Percentiles rank a stretch among this genome's conserved stretches.
Evolutionary conservation across 1,284 basidiomycete genomes (phyloP).

Genomic region (Ceratobasidium sp.): DNA sequence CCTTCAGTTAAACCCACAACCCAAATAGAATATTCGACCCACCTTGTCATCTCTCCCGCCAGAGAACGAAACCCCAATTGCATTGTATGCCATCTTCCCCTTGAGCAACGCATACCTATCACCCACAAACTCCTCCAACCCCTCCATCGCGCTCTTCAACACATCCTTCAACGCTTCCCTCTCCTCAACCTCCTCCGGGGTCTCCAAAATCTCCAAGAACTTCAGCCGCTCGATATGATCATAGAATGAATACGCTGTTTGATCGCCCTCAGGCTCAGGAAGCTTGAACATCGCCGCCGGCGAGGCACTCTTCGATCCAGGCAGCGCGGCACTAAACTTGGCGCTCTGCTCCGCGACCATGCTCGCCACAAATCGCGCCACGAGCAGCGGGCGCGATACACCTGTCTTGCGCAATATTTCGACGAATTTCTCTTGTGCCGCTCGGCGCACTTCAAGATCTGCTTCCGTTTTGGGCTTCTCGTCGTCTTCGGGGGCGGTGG

Average conservation of each 20-base stretch:
- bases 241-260: slow-evolving; percentile 67
- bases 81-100: slow-evolving; percentile 79
- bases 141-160: slow-evolving; percentile 67
- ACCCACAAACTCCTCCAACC: slow-evolving; percentile 73
- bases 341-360: slow-evolving; percentile 72
- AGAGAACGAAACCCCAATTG: slow-evolving; percentile 71
- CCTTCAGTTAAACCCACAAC: neutral
- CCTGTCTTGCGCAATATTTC: slow-evolving; percentile 64
- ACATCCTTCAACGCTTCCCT: slow-evolving; percentile 64
- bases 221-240: slow-evolving; percentile 80
- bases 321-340: slow-evolving; percentile 59
- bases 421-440: slow-evolving; percentile 65
- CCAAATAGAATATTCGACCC: too few species aligned
- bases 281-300: slow-evolving; percentile 53
- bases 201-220: slow-evolving; percentile 64
- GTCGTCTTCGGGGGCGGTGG: slow-evolving; percentile 59
- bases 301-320: slow-evolving; percentile 46
- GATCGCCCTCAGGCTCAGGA: slow-evolving; percentile 52
- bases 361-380: slow-evolving; percentile 74
- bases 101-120: slow-evolving; percentile 68
- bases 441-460: slow-evolving; percentile 58
- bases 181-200: slow-evolving; percentile 59
- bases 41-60: slow-evolving; percentile 78
- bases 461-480: slow-evolving; percentile 51
- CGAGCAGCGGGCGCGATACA: slow-evolving; percentile 64